Conservation (phyloP, 164 flowering plant species). For the Sextonia rubra region DNA sequence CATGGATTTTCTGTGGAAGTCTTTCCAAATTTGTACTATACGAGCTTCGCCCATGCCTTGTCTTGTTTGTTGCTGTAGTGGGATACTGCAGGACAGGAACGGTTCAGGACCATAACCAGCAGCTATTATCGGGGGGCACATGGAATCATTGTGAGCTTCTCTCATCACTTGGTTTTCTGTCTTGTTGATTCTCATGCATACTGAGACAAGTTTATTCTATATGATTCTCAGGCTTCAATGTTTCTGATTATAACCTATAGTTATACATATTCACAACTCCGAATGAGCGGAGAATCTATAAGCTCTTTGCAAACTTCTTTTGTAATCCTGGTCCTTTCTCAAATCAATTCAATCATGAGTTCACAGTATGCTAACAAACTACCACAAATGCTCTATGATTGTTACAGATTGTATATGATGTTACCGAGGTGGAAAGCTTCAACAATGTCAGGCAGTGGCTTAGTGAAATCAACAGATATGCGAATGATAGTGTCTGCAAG, state of each 20-base stretch:
- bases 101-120: slow-evolving; percentile 74
- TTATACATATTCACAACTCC: background rate
- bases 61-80: slow-evolving; percentile 34
- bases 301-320: background rate
- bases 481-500: slow-evolving; percentile 59
- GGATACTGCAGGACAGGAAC: slow-evolving; percentile 85
- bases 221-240: background rate
- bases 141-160: slow-evolving; percentile 60
- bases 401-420: slow-evolving; percentile 57
- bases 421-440: slow-evolving; percentile 63
- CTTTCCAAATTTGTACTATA: background rate
- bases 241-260: background rate
- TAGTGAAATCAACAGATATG: slow-evolving; percentile 60
- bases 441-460: slow-evolving; percentile 66
- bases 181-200: background rate
- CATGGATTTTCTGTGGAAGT: background rate
- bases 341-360: background rate
- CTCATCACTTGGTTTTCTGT: background rate
- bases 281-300: background rate
- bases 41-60: background rate
- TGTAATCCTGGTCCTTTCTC: background rate
- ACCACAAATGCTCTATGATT: background rate
- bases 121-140: slow-evolving; percentile 76
- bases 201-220: background rate
- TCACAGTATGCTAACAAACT: background rate